These are phyloP conservation scores for Ascochyta rabiei DNA, from an alignment of 2,329 filamentous ascomycete species.

Conservation along the genomic window DNA sequence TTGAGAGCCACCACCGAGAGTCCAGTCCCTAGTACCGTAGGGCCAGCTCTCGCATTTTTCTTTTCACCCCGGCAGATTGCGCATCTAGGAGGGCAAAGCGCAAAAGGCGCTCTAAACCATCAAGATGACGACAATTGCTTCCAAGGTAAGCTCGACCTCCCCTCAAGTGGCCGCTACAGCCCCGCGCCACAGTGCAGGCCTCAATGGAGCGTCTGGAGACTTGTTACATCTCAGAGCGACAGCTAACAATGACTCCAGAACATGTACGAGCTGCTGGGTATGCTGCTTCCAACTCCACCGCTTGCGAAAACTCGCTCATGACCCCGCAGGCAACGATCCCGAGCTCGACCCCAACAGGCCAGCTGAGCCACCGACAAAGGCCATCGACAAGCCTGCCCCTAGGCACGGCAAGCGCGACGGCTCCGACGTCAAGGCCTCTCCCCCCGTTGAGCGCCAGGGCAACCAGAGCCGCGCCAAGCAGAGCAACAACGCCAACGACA, in stretches of 20 bases:
- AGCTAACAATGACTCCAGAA: constrained; percentile 68
- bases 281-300: constrained; percentile 22
- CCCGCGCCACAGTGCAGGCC: constrained; percentile 13
- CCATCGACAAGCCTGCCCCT: constrained; percentile 80
- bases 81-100: constrained; percentile 52
- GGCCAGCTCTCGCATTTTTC: constrained; percentile 47
- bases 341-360: constrained; percentile 76
- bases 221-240: not conserved
- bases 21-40: constrained; percentile 46
- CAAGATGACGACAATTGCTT: constrained; percentile 51
- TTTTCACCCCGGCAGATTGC: constrained; percentile 46
- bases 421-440: constrained; percentile 67
- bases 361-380: constrained; percentile 80
- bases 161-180: constrained; percentile 14
- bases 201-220: constrained; percentile 15
- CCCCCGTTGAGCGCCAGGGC: constrained; percentile 43
- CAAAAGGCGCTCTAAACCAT: constrained; percentile 53
- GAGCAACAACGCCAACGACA: constrained; percentile 78
- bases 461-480: constrained; percentile 37
- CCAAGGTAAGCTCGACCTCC: constrained; percentile 47
- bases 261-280: constrained; percentile 98
- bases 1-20: constrained; percentile 44
- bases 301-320: constrained; percentile 27
- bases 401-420: constrained; percentile 87
- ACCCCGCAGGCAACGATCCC: constrained; percentile 67